Evolutionary conservation across 176 grass and related monocot species (phyloP).

Genomic region (Phragmites australis): DNA sequence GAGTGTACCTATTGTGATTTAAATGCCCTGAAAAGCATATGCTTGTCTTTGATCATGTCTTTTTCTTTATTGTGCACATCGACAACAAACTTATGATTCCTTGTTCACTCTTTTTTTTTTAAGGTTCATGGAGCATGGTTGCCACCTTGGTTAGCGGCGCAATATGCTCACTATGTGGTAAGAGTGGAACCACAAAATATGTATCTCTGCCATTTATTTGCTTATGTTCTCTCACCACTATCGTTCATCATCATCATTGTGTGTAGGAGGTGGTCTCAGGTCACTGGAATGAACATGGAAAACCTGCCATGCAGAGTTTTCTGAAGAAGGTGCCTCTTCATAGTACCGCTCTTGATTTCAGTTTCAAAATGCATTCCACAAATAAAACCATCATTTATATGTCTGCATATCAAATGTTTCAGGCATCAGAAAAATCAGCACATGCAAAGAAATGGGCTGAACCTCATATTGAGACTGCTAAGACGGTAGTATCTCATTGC

Average conservation of each 20-base stretch:
- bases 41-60: background rate
- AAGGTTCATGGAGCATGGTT: conserved; percentile 98
- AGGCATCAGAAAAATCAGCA: conserved; percentile 83
- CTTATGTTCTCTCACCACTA: background rate
- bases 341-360: conserved; percentile 14
- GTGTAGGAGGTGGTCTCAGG: conserved; percentile 69
- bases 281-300: conserved; percentile 75
- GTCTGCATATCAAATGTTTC: conserved; percentile 27
- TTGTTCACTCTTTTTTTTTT: background rate
- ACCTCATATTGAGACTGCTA: conserved; percentile 74
- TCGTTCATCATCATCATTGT: background rate
- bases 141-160: conserved; percentile 81
- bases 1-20: background rate
- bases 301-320: conserved; percentile 66
- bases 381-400: background rate
- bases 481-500: conserved; percentile 45
- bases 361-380: conserved; percentile 14
- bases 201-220: background rate
- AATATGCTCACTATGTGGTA: conserved; percentile 58
- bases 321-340: conserved; percentile 55
- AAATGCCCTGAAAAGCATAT: conserved; percentile 7
- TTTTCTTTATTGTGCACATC: background rate
- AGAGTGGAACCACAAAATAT: conserved; percentile 15
- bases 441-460: conserved; percentile 80
- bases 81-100: conserved; percentile 6